These are phyloP conservation scores for Ceratobasidium sp. DNA, from an alignment of 1,284 basidiomycete species.

Conservation along the genomic window DNA sequence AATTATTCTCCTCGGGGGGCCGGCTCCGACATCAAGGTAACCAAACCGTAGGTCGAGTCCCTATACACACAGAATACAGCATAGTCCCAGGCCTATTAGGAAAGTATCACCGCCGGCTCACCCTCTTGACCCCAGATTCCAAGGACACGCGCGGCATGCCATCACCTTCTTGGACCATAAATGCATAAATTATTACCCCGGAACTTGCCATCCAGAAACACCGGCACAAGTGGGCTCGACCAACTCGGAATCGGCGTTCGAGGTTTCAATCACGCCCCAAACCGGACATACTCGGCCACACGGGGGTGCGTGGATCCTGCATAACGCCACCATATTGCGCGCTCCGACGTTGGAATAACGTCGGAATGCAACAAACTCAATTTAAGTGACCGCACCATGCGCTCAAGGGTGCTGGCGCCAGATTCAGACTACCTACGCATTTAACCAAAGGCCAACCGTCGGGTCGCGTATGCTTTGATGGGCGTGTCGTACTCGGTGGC, in stretches of 20 bases:
- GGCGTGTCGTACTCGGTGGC: background rate
- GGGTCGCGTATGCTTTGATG: background rate
- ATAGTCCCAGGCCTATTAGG: conserved; percentile 5
- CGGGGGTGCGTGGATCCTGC: background rate
- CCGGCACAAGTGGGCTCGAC: background rate
- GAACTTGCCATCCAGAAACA: background rate
- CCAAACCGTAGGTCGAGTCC: background rate
- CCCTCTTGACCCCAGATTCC: conserved; percentile 4
- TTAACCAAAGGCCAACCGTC: background rate
- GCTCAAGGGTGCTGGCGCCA: background rate
- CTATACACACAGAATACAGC: background rate
- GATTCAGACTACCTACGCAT: background rate
- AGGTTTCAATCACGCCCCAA: conserved; percentile 6
- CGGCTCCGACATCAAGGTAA: conserved; percentile 7
- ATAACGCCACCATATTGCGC: background rate
- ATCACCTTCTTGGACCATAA: background rate
- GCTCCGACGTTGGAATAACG: background rate
- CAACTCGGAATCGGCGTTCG: background rate
- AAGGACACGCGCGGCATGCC: background rate
- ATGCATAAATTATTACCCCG: conserved; percentile 2
- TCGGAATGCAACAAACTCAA: background rate
- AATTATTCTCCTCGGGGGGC: background rate
- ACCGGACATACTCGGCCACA: background rate
- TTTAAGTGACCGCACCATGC: background rate
- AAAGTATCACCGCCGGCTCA: background rate